Conservation (phyloP, 768 basidiomycete genomes). For the Peribolospora baueri region DNA sequence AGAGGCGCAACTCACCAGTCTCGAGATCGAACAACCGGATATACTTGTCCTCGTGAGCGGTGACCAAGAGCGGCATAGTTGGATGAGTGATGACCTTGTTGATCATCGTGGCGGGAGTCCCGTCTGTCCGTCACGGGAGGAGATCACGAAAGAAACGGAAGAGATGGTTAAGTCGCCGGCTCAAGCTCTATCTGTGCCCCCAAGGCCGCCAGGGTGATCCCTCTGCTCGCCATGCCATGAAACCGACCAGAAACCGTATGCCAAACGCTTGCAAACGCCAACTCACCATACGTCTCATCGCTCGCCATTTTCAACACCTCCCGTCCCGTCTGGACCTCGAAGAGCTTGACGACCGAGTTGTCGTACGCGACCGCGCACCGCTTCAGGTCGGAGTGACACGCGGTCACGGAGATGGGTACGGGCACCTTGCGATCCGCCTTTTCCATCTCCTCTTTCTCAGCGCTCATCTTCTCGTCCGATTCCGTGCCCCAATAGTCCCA, state of each 20-base stretch:
- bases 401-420: constrained; percentile 62
- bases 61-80: constrained; percentile 61
- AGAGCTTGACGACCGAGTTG: constrained; percentile 70
- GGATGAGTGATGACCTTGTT: constrained; percentile 76
- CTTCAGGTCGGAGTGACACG: constrained; percentile 49
- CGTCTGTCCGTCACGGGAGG: constrained; percentile 28
- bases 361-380: constrained; percentile 77
- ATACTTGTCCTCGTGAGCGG: constrained; percentile 80
- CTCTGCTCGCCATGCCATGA: neutral
- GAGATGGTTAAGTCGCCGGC: neutral
- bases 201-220: too few relatives aligned
- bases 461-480: constrained; percentile 7
- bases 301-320: constrained; percentile 34
- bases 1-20: constrained; percentile 33
- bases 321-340: constrained; percentile 69
- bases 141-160: neutral
- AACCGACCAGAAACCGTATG: constrained; percentile 11
- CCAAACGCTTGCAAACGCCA: constrained; percentile 32
- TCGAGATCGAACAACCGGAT: constrained; percentile 68
- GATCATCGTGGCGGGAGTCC: constrained; percentile 48
- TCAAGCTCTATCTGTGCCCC: too few relatives aligned
- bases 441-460: neutral
- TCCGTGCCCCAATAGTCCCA: constrained; percentile 51
- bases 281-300: constrained; percentile 23
- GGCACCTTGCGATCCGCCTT: neutral